These are phyloP conservation scores for Falciphora oryzae DNA, from an alignment of 2,329 filamentous ascomycete species.

Conservation along the genomic window DNA sequence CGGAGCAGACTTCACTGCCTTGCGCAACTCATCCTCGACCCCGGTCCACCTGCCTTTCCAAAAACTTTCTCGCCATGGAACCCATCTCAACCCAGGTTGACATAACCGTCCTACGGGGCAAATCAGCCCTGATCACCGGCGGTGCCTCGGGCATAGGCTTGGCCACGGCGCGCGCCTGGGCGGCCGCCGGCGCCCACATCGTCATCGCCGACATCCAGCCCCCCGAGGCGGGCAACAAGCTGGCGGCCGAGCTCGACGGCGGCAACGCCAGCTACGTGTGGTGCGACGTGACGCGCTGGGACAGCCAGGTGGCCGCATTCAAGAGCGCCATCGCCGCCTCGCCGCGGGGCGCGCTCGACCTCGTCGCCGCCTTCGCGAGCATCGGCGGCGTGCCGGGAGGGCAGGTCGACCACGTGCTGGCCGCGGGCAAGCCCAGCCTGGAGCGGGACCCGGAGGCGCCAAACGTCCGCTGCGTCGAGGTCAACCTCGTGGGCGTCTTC, in stretches of 20 bases:
- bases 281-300: slow-evolving; percentile 62
- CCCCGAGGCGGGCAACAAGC: slow-evolving; percentile 24
- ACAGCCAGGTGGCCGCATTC: slow-evolving; percentile 59
- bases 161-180: slow-evolving; percentile 48
- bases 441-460: slow-evolving; percentile 33
- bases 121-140: slow-evolving; percentile 58
- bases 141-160: slow-evolving; percentile 57
- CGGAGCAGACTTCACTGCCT: too few relatives aligned
- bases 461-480: slow-evolving; percentile 47
- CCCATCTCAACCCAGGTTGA: too few relatives aligned
- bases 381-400: too few relatives aligned
- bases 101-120: too few relatives aligned
- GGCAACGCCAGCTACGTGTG: slow-evolving; percentile 56
- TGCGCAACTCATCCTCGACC: too few relatives aligned
- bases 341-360: slow-evolving; percentile 29
- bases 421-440: slow-evolving; percentile 23
- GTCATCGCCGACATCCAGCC: slow-evolving; percentile 59
- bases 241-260: slow-evolving; percentile 53
- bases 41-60: too few relatives aligned
- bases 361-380: slow-evolving; percentile 49
- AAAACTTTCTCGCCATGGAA: too few relatives aligned
- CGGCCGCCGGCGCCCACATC: slow-evolving; percentile 50
- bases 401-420: too few relatives aligned
- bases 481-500: slow-evolving; percentile 58
- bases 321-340: slow-evolving; percentile 48